A percentile compares a stretch with the other conserved stretches of the same genome.
Conservation (phyloP, 2,329 filamentous ascomycete species). For the Hypoxylon sp. region DNA sequence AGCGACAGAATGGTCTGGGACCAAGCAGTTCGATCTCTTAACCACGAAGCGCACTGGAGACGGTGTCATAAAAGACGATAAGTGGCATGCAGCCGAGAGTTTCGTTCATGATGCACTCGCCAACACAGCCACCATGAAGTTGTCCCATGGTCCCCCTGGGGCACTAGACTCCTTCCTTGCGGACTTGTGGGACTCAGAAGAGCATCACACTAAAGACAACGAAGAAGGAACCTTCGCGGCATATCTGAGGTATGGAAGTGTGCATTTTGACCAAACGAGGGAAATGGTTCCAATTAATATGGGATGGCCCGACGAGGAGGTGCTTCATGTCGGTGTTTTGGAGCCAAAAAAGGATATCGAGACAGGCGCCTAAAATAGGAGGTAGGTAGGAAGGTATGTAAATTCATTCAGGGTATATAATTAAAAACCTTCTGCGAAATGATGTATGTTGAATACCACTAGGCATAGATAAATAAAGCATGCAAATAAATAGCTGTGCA, state of each 20-base stretch:
- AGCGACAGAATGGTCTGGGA: conserved; percentile 45
- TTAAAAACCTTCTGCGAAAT: too few species aligned
- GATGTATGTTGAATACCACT: too few species aligned
- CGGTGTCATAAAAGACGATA: conserved; percentile 40
- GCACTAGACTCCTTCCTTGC: conserved; percentile 45
- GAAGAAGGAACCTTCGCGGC: conserved; percentile 44
- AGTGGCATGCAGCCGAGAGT: conserved; percentile 42
- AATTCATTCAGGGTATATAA: too few species aligned
- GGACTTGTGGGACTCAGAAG: conserved; percentile 46
- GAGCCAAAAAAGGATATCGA: conserved; percentile 31
- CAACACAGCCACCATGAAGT: conserved; percentile 47
- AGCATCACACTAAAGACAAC: conserved; percentile 45
- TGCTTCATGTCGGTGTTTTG: conserved; percentile 38
- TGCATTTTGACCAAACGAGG: conserved; percentile 42
- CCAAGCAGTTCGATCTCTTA: conserved; percentile 46
- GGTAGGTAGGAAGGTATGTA: not conserved
- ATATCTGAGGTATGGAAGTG: conserved; percentile 44
- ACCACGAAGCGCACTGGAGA: conserved; percentile 38
- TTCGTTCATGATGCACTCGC: conserved; percentile 46
- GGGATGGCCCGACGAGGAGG: conserved; percentile 39
- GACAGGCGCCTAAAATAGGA: not conserved
- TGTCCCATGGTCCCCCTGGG: conserved; percentile 45
- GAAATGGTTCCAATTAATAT: conserved; percentile 39
- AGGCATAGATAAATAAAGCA: too few species aligned
- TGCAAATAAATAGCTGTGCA: too few species aligned